phyloP scores from a whole-genome alignment of 352 stramenopile genomes.

The Phytophthora podocarpi region DNA sequence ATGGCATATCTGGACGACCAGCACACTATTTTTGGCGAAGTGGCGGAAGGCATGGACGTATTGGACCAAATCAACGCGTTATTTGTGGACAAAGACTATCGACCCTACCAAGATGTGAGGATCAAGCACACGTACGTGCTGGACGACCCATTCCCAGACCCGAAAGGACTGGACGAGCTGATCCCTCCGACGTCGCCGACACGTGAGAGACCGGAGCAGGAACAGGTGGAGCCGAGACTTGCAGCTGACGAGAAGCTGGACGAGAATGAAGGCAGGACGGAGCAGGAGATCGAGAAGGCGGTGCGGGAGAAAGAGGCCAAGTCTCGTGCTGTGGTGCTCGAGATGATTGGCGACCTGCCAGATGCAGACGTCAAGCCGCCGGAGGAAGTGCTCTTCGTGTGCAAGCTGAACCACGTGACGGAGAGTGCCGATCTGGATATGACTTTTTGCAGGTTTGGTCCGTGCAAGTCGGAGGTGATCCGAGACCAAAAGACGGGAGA shows the following conservation, averaged over 20 bases:
- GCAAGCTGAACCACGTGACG: slow-evolving; percentile 95
- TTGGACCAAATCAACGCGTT: slow-evolving; percentile 94
- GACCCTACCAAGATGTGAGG: slow-evolving; percentile 97
- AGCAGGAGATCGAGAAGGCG: slow-evolving; percentile 91
- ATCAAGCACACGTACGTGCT: slow-evolving; percentile 94
- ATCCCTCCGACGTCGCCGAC: slow-evolving; percentile 87
- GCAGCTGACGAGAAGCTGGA: slow-evolving; percentile 89
- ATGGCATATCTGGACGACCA: slow-evolving; percentile 92
- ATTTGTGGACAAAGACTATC: slow-evolving; percentile 95
- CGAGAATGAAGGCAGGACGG: slow-evolving; percentile 69
- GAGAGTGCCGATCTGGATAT: slow-evolving; percentile 94
- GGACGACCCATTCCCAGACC: slow-evolving; percentile 86
- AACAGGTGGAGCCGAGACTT: slow-evolving; percentile 92
- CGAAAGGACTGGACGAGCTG: slow-evolving; percentile 52
- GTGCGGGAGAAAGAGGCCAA: slow-evolving; percentile 92
- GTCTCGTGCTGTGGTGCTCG: slow-evolving; percentile 95
- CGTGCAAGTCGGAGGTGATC: slow-evolving; percentile 94
- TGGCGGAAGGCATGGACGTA: slow-evolving; percentile 95
- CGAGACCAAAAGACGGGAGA: slow-evolving; percentile 97
- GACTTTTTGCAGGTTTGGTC: slow-evolving; percentile 93
- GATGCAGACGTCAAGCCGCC: slow-evolving; percentile 97
- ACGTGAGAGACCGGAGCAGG: slow-evolving; percentile 89
- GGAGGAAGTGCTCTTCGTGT: slow-evolving; percentile 99
- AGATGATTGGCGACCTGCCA: slow-evolving; percentile 99
- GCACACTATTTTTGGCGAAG: slow-evolving; percentile 92